A percentile compares a stretch with the other conserved stretches of the same genome.
phyloP scores from a whole-genome alignment of 2,329 filamentous ascomycete species.

The Clonostachys sp. region DNA sequence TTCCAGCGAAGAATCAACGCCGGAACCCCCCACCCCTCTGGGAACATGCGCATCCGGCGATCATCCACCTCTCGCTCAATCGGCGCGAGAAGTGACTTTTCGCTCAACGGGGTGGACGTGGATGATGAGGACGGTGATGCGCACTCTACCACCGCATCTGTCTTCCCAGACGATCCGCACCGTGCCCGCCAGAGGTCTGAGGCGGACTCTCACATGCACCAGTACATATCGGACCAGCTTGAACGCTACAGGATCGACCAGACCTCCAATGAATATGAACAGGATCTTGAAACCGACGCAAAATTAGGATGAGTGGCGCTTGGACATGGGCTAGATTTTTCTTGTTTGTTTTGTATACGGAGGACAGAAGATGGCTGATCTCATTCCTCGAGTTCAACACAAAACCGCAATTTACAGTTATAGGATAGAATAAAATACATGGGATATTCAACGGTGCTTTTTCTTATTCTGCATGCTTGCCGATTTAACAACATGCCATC shows the following conservation, averaged over 20 bases:
- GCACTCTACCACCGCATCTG: conserved; percentile 21
- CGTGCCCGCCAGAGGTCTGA: conserved; percentile 41
- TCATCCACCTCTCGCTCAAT: conserved; percentile 83
- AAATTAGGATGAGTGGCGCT: too few species aligned
- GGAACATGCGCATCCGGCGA: conserved; percentile 59
- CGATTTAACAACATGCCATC: too few species aligned
- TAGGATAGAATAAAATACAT: too few species aligned
- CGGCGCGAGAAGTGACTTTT: conserved; percentile 76
- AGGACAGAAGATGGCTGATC: too few species aligned
- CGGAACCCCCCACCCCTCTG: conserved; percentile 26
- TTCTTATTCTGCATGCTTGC: too few species aligned
- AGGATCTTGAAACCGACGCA: conserved; percentile 38
- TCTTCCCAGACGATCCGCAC: conserved; percentile 32
- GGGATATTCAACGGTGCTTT: too few species aligned
- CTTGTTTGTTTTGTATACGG: too few species aligned
- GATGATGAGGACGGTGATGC: conserved; percentile 24
- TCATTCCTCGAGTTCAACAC: too few species aligned
- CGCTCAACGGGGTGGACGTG: conserved; percentile 37
- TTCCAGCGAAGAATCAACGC: conserved; percentile 45
- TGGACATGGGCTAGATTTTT: too few species aligned
- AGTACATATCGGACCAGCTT: conserved; percentile 79
- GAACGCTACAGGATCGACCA: conserved; percentile 53
- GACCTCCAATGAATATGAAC: conserved; percentile 16
- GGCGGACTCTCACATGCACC: conserved; percentile 68
- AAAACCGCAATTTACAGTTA: too few species aligned